phyloP scores from a whole-genome alignment of 1,284 basidiomycete species.

The Polyporus tsugae region DNA sequence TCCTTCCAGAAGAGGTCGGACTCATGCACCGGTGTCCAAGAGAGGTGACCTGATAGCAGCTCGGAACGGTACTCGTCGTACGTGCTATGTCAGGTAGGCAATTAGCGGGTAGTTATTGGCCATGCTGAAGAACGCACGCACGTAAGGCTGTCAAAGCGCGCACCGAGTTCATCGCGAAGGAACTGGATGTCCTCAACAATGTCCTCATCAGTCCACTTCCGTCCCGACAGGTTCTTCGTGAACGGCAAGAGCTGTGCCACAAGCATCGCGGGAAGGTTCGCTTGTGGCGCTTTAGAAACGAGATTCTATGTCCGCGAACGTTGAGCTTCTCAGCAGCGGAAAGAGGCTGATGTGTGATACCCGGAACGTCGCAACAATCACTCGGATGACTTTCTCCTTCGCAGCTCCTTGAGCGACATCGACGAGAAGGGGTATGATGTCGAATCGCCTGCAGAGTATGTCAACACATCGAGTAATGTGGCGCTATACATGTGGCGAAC shows the following conservation, averaged over 20 bases:
- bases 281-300: conserved; percentile 80
- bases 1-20: conserved; percentile 98
- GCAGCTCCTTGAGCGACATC: conserved; percentile 89
- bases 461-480: not conserved
- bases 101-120: not conserved
- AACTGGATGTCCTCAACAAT: conserved; percentile 92
- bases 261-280: conserved; percentile 93
- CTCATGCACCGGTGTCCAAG: conserved; percentile 96
- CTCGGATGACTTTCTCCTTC: conserved; percentile 97
- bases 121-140: conserved; percentile 47
- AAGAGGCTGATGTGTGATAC: conserved; percentile 47
- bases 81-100: conserved; percentile 61
- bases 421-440: conserved; percentile 88
- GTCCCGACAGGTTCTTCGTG: conserved; percentile 80
- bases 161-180: conserved; percentile 83
- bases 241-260: conserved; percentile 89
- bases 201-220: conserved; percentile 97
- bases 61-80: conserved; percentile 97
- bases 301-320: conserved; percentile 70
- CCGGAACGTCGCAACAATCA: conserved; percentile 92
- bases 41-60: conserved; percentile 87
- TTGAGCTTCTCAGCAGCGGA: not conserved
- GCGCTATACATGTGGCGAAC: conserved; percentile 9
- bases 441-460: conserved; percentile 71
- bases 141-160: conserved; percentile 90